A percentile compares a stretch with the other conserved stretches of the same genome.
phyloP scores from a whole-genome alignment of 768 basidiomycete species.

The Auriscalpium vulgare region DNA sequence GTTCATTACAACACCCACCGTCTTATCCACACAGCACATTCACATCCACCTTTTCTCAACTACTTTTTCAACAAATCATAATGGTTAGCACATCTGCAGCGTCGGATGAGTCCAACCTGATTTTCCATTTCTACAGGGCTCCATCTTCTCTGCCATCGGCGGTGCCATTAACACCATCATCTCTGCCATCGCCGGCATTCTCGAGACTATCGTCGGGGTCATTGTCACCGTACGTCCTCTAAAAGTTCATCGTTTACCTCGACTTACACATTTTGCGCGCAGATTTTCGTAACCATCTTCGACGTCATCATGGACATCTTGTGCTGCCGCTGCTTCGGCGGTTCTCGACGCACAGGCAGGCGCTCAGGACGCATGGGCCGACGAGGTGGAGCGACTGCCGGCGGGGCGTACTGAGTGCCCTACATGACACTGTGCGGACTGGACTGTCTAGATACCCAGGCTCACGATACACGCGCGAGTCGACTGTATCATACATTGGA shows the following conservation, averaged over 20 bases:
- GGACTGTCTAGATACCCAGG: no score
- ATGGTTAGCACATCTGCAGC: no score
- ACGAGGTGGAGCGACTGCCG: background rate
- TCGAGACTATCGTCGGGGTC: slow-evolving; percentile 52
- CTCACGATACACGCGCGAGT: no score
- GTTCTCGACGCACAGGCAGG: slow-evolving; percentile 16
- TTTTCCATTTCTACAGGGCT: slow-evolving; percentile 31
- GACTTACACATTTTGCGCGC: background rate
- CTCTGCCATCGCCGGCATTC: slow-evolving; percentile 47
- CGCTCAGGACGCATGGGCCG: slow-evolving; percentile 18
- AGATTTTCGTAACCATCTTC: slow-evolving; percentile 61
- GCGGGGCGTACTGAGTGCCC: background rate
- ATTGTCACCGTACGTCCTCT: slow-evolving; percentile 42
- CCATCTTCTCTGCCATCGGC: slow-evolving; percentile 59
- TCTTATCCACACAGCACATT: no score
- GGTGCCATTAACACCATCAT: slow-evolving; percentile 50
- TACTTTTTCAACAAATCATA: no score
- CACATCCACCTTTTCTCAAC: no score
- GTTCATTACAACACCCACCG: no score
- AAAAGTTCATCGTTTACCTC: background rate
- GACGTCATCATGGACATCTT: slow-evolving; percentile 45
- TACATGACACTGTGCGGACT: background rate
- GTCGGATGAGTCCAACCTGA: no score
- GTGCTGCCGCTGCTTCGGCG: slow-evolving; percentile 29
- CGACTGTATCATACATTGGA: no score